Percentiles rank a stretch among this genome's conserved stretches.
phyloP scores from a whole-genome alignment of 2,329 filamentous ascomycete genomes.

The Zalaria obscura region DNA sequence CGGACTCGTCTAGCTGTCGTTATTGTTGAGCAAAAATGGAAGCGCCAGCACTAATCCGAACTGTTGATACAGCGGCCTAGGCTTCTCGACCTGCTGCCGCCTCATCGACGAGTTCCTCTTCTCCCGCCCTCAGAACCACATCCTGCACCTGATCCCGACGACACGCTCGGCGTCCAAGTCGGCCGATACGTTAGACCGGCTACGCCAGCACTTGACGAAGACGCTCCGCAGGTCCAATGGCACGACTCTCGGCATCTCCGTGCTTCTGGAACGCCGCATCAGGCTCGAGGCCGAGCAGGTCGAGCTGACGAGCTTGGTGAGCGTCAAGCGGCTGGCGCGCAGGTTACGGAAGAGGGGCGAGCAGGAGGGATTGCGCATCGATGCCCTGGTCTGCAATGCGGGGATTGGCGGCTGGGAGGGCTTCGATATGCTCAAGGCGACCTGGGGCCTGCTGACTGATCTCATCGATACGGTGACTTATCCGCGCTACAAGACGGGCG shows the following conservation, averaged over 20 bases:
- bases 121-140: slow-evolving; percentile 48
- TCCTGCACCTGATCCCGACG: slow-evolving; percentile 69
- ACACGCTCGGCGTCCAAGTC: slow-evolving; percentile 67
- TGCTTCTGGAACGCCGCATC: slow-evolving; percentile 28
- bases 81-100: slow-evolving; percentile 68
- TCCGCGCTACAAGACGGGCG: slow-evolving; percentile 60
- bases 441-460: slow-evolving; percentile 45
- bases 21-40: neutral
- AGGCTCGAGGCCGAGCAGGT: slow-evolving; percentile 41
- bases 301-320: slow-evolving; percentile 42
- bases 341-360: slow-evolving; percentile 44
- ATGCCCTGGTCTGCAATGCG: slow-evolving; percentile 72
- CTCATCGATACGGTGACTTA: slow-evolving; percentile 57
- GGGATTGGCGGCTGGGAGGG: slow-evolving; percentile 78
- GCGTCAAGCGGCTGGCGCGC: slow-evolving; percentile 39
- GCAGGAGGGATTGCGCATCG: slow-evolving; percentile 38
- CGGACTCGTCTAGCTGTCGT: slow-evolving; percentile 1
- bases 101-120: slow-evolving; percentile 81
- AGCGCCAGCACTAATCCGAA: neutral
- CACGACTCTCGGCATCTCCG: slow-evolving; percentile 22
- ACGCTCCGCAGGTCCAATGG: slow-evolving; percentile 21
- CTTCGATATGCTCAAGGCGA: slow-evolving; percentile 52
- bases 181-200: slow-evolving; percentile 50
- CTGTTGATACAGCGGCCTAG: slow-evolving; percentile 53
- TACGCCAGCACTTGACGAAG: slow-evolving; percentile 48